Conservation (phyloP, 352 stramenopile species). For the Phytophthora ohioensis region DNA sequence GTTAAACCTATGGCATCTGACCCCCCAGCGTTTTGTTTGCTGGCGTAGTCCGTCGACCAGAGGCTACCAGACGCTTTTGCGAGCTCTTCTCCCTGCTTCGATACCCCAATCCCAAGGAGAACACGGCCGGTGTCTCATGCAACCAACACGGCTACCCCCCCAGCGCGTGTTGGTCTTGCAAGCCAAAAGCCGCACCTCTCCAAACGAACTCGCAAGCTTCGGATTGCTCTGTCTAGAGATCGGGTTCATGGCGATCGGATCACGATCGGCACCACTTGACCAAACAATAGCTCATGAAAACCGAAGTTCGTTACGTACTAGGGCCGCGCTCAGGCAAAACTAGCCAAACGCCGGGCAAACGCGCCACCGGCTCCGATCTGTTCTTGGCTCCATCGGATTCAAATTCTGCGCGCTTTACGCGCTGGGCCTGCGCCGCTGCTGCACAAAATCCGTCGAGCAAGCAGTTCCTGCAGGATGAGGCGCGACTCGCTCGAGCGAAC, state of each 20-base stretch:
- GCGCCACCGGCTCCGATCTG: background rate
- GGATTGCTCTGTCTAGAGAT: background rate
- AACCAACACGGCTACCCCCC: conserved; percentile 27
- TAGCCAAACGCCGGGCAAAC: conserved; percentile 7
- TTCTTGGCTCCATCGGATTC: conserved; percentile 16
- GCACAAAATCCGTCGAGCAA: conserved; percentile 26
- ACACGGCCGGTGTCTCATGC: conserved; percentile 30
- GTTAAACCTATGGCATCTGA: background rate
- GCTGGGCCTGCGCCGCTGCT: conserved; percentile 16
- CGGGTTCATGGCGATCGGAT: background rate
- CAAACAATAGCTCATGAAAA: background rate
- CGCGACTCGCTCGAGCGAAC: background rate
- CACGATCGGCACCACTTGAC: background rate
- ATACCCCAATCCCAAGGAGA: conserved; percentile 23
- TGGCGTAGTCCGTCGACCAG: background rate
- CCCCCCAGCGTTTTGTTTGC: background rate
- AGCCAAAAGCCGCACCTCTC: background rate
- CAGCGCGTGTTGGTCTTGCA: conserved; percentile 21
- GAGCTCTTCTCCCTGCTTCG: conserved; percentile 24
- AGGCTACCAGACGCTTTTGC: conserved; percentile 6
- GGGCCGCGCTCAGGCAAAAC: conserved; percentile 5
- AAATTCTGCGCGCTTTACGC: conserved; percentile 14
- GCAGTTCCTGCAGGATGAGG: conserved; percentile 15
- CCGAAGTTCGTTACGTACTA: no score
- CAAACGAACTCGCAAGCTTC: background rate